Conservation (phyloP, 2,329 filamentous ascomycete genomes). For the Tolypocladium ovalisporum region DNA sequence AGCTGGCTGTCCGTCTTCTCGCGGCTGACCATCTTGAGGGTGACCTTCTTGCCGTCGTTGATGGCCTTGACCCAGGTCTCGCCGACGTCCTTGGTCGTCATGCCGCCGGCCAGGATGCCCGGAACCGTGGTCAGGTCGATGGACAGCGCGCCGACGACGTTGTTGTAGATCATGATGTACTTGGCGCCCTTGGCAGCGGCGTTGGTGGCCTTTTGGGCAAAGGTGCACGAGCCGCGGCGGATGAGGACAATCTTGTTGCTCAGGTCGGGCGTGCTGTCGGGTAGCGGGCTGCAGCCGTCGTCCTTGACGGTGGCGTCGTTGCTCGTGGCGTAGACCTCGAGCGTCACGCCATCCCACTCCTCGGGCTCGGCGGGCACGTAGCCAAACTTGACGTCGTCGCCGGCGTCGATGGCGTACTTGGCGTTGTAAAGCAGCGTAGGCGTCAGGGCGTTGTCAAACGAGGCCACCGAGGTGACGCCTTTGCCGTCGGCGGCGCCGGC, state of each 20-base stretch:
- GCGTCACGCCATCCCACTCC: slow-evolving; percentile 31
- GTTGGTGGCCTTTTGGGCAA: slow-evolving; percentile 41
- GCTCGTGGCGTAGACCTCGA: slow-evolving; percentile 38
- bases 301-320: slow-evolving; percentile 35
- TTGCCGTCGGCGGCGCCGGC: slow-evolving; percentile 36
- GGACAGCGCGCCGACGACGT: slow-evolving; percentile 21
- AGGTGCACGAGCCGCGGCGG: slow-evolving; percentile 46
- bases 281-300: slow-evolving; percentile 41
- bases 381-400: slow-evolving; percentile 25
- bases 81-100: slow-evolving; percentile 30
- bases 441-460: slow-evolving; percentile 34
- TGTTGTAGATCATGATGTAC: slow-evolving; percentile 54
- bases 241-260: slow-evolving; percentile 47
- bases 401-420: slow-evolving; percentile 27
- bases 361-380: slow-evolving; percentile 29
- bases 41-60: slow-evolving; percentile 29
- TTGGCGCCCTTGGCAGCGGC: slow-evolving; percentile 44
- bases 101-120: slow-evolving; percentile 25
- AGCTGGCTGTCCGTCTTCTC: slow-evolving; percentile 18
- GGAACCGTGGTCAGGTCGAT: slow-evolving; percentile 20
- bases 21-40: slow-evolving; percentile 31
- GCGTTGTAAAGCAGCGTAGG: slow-evolving; percentile 31
- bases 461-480: slow-evolving; percentile 36
- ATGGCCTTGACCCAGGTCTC: slow-evolving; percentile 31
- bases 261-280: slow-evolving; percentile 44